Base-by-base conservation (phyloP, 768 basidiomycete genomes). In the Pleurotus tuoliensis region DNA sequence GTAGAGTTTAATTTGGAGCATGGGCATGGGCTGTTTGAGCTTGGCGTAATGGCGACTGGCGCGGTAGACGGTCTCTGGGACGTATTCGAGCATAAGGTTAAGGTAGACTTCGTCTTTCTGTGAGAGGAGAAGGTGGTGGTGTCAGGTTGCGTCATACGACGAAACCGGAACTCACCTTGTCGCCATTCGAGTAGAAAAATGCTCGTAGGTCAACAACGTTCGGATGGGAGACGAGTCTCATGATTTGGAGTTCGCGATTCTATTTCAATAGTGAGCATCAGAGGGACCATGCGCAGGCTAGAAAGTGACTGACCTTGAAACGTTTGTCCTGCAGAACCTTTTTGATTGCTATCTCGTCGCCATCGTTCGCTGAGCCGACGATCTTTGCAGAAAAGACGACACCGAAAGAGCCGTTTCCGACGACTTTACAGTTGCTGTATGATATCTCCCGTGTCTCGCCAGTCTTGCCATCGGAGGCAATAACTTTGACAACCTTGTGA, bases 61-160 rank as follows among this genome's bases (percentile, higher is more conserved):
- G 67, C 96, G 93, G 77, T 98, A 98, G 56, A 99, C 97, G 13
- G 97, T 99, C 77, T 98, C 97, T 40, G 97, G 97, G 50, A 99
- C 94, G 73, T 94, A 99, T 86, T 99, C 97, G 66, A 97, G 86
- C 30, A 99, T 94, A 69, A 99, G 89, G 72, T 99, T 99, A 67
- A 99, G 90, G 77, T 97, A 99, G 53, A 99, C 94, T 81, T 99
- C 97, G 73, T 99, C 97, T 82, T 98, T 98, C 94, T 97, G 74
- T 55, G 46, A 55, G 27, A 54, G 47, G 44, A 37, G 53, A 43
- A 58, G 52, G 55, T 44, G 52, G n/a, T 16, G 41, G 20, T 58
- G 47, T 59, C 57, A 54, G 63, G 13, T 58, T 55, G 46, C 38
- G 56, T 18, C n/a, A 60, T 30, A 46, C 49, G 56, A 60, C 37